Base-by-base conservation (phyloP, 2,329 filamentous ascomycete species). In the Mariannaea elegans region DNA sequence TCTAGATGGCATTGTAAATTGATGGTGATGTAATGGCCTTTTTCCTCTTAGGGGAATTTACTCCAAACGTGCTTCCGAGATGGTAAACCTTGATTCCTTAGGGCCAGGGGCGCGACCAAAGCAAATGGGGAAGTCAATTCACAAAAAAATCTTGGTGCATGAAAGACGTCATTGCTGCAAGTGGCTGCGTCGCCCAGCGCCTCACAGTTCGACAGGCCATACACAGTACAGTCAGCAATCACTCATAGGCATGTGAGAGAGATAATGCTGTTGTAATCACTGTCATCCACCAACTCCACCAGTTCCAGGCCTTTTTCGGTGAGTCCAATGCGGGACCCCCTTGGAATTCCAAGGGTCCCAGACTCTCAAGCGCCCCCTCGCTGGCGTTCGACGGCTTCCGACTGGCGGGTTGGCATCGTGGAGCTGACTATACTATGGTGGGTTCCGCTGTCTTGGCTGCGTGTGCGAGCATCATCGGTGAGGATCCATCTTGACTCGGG, bases 131-230 rank as follows among this genome's bases (percentile, higher is more conserved):
- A 19, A 27, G 14, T 18, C 42, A 24, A 16, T 23, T n/a, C 39
- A 39, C 23, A 42, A 31, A 36, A 47, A 39, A 32, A 27, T 9
- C 46, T 41, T 48, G 45, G 46, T 38, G 45, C 53, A 54, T 52
- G 46, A 42, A 69, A 65, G 64, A 70, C 67, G 67, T 69, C 67
- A 69, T 69, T 46, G 27, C 57, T 58, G 51, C 46, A 24, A 50
- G 41, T 23, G 56, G 56, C 46, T 49, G 34, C 24, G 49, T n/a
- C 16, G 32, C 18, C 12, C 27, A 13, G 52, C 24, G 23, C 32
- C 31, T 50, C 42, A 18, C 19, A 47, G 46, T 60, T 50, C 36
- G 29, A 48, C 53, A 18, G 16, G 54, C 9, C 47, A 56, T 41
- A 45, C 58, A 54, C 36, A 45, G 45, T 32, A 46, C 53, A 61